Conservation (phyloP, 257 asterid species). For the Ocimum tenuiflorum region DNA sequence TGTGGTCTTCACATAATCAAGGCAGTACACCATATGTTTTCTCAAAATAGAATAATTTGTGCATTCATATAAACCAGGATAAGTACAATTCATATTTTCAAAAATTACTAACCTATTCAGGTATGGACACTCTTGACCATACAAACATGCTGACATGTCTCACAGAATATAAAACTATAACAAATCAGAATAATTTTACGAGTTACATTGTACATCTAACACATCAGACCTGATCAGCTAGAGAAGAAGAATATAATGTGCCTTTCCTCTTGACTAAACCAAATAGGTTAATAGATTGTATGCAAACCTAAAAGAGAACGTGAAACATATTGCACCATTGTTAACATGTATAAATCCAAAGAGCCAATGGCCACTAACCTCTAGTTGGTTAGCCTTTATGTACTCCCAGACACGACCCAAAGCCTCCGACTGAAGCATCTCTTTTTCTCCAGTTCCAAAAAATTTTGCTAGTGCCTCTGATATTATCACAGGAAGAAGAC, state of each 20-base stretch:
- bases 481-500: conserved; percentile 31
- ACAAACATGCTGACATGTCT: not conserved
- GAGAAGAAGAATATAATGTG: not conserved
- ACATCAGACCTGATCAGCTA: not conserved
- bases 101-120: not conserved
- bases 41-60: not conserved
- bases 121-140: not conserved
- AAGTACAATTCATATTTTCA: not conserved
- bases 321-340: not conserved
- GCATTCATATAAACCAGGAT: not conserved
- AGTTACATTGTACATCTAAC: not conserved
- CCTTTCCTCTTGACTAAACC: not conserved
- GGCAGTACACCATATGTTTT: not conserved
- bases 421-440: conserved; percentile 56
- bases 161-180: not conserved
- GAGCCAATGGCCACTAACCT: conserved; percentile 33
- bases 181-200: not conserved
- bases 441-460: conserved; percentile 42
- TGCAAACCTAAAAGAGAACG: not conserved
- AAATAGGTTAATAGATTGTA: not conserved
- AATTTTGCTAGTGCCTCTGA: conserved; percentile 59
- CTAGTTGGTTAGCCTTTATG: conserved; percentile 60
- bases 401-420: conserved; percentile 61
- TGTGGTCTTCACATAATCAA: not conserved
- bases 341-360: not conserved